phyloP scores from a whole-genome alignment of 768 basidiomycete species.

The Amanita inopinata region DNA sequence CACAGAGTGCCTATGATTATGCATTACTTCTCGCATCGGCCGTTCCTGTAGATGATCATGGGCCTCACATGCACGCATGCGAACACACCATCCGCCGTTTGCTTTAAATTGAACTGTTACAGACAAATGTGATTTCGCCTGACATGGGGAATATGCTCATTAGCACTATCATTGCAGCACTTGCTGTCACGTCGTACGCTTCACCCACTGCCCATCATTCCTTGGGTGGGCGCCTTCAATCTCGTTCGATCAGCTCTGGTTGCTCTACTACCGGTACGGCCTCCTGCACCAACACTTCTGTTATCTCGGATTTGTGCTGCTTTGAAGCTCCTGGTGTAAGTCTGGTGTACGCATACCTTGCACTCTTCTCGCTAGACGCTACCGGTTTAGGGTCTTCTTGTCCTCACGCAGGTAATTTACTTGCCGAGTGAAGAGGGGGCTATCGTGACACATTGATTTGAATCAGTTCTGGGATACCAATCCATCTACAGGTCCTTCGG shows the following conservation, averaged over 20 bases:
- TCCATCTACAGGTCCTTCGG: constrained; percentile 1
- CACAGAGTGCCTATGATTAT: too few relatives aligned
- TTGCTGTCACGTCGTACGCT: background rate
- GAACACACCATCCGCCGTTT: too few relatives aligned
- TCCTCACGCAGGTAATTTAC: constrained; percentile 3
- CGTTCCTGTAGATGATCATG: too few relatives aligned
- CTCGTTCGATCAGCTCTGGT: constrained; percentile 24
- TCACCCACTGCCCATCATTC: background rate
- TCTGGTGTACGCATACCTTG: background rate
- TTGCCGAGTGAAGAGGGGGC: background rate
- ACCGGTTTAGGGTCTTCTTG: constrained; percentile 3
- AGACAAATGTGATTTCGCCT: too few relatives aligned
- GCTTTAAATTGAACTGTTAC: too few relatives aligned
- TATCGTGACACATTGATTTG: background rate
- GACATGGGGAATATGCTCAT: too few relatives aligned
- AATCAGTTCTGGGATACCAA: constrained; percentile 8
- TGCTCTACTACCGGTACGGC: constrained; percentile 38
- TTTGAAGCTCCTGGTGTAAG: constrained; percentile 8
- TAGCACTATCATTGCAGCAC: background rate
- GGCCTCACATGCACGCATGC: too few relatives aligned
- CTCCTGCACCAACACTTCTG: constrained; percentile 47
- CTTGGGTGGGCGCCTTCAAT: constrained; percentile 1
- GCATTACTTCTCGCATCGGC: too few relatives aligned
- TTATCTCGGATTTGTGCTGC: constrained; percentile 16
- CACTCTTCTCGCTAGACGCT: background rate